These are phyloP conservation scores for Fulvia fulva DNA, from an alignment of 2,329 filamentous ascomycete species.

Conservation along the genomic window DNA sequence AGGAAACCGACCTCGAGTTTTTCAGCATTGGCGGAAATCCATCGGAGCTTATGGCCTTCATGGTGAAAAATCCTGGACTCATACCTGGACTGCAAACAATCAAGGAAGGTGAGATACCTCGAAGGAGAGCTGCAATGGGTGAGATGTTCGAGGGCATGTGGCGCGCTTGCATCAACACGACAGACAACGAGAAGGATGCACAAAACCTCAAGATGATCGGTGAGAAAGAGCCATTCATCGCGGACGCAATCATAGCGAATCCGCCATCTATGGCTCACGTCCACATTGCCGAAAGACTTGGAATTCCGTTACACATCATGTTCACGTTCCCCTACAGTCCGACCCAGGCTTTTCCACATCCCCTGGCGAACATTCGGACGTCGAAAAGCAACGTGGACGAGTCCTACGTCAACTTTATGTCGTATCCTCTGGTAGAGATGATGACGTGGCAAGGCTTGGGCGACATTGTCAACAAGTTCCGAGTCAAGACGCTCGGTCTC, in stretches of 20 bases:
- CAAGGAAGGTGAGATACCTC: constrained; percentile 67
- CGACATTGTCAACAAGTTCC: constrained; percentile 72
- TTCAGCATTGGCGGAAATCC: constrained; percentile 77
- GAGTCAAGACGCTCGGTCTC: constrained; percentile 63
- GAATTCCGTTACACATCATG: constrained; percentile 64
- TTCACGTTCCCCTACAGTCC: constrained; percentile 68
- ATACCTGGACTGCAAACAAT: constrained; percentile 71
- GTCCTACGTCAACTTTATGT: constrained; percentile 74
- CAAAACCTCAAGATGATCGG: constrained; percentile 64
- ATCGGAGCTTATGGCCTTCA: constrained; percentile 78
- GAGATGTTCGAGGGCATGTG: constrained; percentile 83
- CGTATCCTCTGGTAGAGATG: constrained; percentile 74
- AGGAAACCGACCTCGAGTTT: constrained; percentile 71
- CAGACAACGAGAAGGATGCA: constrained; percentile 62
- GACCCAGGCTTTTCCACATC: constrained; percentile 71
- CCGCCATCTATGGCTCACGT: constrained; percentile 74
- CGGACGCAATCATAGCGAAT: constrained; percentile 81
- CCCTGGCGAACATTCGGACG: constrained; percentile 67
- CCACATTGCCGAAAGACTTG: constrained; percentile 74
- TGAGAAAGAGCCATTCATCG: constrained; percentile 58
- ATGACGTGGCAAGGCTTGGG: constrained; percentile 64
- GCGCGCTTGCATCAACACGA: constrained; percentile 70
- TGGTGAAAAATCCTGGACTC: constrained; percentile 79
- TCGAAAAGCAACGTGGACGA: constrained; percentile 63
- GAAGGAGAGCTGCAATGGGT: constrained; percentile 65